These are phyloP conservation scores for barrel medic (Medicago truncatula) DNA, from an alignment of 306 rosid species.

Conservation along the genomic window MtrunA17r5.0-ANR NC_053046.1:6674501-6675000, in stretches of 20 bases:
- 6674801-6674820: conserved; percentile 76
- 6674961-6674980: conserved; percentile 79
- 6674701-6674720: conserved; percentile 85
- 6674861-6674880: conserved; percentile 70
- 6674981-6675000: conserved; percentile 62
- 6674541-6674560: conserved; percentile 3
- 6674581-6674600: conserved; percentile 14
- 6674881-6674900: conserved; percentile 65
- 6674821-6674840: conserved; percentile 88
- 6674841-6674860: conserved; percentile 96
- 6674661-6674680: conserved; percentile 62
- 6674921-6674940: conserved; percentile 41
- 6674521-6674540: conserved; percentile 17
- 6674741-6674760: conserved; percentile 67
- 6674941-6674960: conserved; percentile 55
- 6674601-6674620: conserved; percentile 32
- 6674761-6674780: conserved; percentile 89
- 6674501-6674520: background rate
- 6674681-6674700: conserved; percentile 89
- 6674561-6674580: conserved; percentile 9
- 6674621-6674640: conserved; percentile 5
- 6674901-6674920: conserved; percentile 51
- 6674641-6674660: conserved; percentile 16
- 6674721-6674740: conserved; percentile 76
- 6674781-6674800: conserved; percentile 60